phyloP scores from a whole-genome alignment of 139 green algal species.

The Volvox africanus region DNA sequence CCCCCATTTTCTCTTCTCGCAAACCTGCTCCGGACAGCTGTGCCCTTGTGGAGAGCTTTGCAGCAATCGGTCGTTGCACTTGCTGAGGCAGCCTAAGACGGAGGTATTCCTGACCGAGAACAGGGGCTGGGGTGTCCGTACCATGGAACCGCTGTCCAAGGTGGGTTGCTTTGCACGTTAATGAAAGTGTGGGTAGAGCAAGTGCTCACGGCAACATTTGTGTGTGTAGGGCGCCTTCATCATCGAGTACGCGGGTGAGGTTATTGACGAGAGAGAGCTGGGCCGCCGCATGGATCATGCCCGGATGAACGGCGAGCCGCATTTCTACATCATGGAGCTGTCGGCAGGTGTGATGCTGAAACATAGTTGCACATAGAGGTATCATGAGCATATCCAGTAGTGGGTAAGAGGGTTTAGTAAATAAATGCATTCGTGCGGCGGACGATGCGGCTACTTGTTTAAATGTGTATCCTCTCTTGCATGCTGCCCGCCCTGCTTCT shows the following conservation, averaged over 20 bases:
- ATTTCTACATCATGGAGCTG: conserved; percentile 95
- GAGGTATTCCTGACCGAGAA: conserved; percentile 84
- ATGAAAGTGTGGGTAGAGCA: too few species aligned
- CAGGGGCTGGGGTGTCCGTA: conserved; percentile 76
- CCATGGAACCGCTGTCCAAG: conserved; percentile 56
- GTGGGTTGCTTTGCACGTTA: background rate
- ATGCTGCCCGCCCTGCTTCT: background rate
- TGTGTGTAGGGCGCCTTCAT: conserved; percentile 77
- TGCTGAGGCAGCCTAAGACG: conserved; percentile 70
- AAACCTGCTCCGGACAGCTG: conserved; percentile 24
- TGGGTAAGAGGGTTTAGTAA: too few species aligned
- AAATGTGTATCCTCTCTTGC: too few species aligned
- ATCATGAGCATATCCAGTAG: too few species aligned
- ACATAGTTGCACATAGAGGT: too few species aligned
- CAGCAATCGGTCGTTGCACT: conserved; percentile 85
- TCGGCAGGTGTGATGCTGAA: conserved; percentile 40
- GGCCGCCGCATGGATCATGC: conserved; percentile 74
- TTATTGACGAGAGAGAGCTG: conserved; percentile 65
- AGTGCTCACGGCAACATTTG: background rate
- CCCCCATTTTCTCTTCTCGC: too few species aligned
- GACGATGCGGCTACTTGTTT: too few species aligned
- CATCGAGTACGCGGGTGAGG: conserved; percentile 89
- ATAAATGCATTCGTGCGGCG: too few species aligned
- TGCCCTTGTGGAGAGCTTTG: conserved; percentile 85
- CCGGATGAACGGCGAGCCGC: conserved; percentile 64